Evolutionary conservation across 371 early-diverging fungal genomes (phyloP), one percentile per base, ranked within the genome.

Genomic region (Umbelopsis sp.): DNA sequence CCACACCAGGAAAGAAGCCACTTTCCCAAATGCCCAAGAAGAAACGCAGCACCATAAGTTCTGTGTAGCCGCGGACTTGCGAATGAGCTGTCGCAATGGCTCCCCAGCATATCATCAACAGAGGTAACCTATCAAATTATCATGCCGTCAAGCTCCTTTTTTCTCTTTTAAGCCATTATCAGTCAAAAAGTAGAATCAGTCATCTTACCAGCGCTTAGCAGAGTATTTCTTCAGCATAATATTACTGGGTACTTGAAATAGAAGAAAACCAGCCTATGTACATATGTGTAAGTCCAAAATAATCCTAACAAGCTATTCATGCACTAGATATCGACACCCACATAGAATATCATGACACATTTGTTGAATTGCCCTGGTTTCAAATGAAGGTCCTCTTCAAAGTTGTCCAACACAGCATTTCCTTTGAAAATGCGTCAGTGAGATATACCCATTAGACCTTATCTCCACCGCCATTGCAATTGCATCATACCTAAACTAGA

Each of bases 201-300:
- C 12, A 8, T 20, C 41, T 66, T 76, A 78, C 82, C 82, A 82
- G 70, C 70, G 65, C 44, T 66, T 73, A 8, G 82, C 82, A 1
- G 82, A 76, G 22, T 80, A 80, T 9, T 72, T 63, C 57, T 80
- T 76, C 20, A 82, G 44, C 25, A 82, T 63, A 25, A 82, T 82
- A 24, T 82, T 82, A 50, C 82, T 82, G 32, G 82, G 82, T 41
- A 82, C 70, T 74, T 82, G 82, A 50, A 82, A 82, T 20, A 74
- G 38, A n/a, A 82, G 63, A 44, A 82, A 82, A 0, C 82, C 82
- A 48, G 57, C 75, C 79, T 81, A 63, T 6, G 37, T 4, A 29
- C 37, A 20, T 18, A 20, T 18, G 29, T 50, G 5, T 44, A 35
- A n/a, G 6, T 32, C 32, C 6, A 25, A 38, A 37, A 48, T 14